A percentile compares a stretch with the other conserved stretches of the same genome.
Evolutionary conservation across 768 basidiomycete species (phyloP).

Genomic region (Dendrothele bispora): DNA sequence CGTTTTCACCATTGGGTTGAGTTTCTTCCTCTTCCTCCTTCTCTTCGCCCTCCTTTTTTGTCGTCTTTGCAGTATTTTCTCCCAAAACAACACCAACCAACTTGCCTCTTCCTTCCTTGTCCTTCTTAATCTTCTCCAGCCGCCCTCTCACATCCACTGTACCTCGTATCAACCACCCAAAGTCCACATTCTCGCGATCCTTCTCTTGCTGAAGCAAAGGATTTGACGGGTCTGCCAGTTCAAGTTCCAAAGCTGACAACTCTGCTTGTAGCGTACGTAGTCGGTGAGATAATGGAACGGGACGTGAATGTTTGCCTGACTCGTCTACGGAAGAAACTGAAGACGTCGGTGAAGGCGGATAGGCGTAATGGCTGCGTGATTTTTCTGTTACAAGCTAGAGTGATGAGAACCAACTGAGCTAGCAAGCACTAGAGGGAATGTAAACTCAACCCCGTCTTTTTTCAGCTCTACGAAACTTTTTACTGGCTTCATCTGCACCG

Average conservation of each 20-base stretch:
- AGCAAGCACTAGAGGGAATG: neutral
- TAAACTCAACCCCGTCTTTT: slow-evolving; percentile 47
- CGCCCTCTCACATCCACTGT: slow-evolving; percentile 73
- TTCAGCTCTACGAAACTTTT: slow-evolving; percentile 72
- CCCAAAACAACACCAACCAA: slow-evolving; percentile 60
- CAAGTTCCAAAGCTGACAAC: slow-evolving; percentile 74
- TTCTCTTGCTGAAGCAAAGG: slow-evolving; percentile 60
- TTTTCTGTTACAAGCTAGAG: slow-evolving; percentile 36
- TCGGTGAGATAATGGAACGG: slow-evolving; percentile 55
- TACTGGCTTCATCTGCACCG: slow-evolving; percentile 64
- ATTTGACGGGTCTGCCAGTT: slow-evolving; percentile 81
- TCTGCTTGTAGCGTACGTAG: slow-evolving; percentile 74
- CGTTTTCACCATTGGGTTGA: slow-evolving; percentile 9
- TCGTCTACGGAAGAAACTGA: slow-evolving; percentile 38
- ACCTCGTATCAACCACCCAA: slow-evolving; percentile 74
- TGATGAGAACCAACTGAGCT: slow-evolving; percentile 2
- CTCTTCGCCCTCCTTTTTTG: slow-evolving; percentile 19
- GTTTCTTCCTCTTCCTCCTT: slow-evolving; percentile 9
- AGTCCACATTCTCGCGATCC: slow-evolving; percentile 62
- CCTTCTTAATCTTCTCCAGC: slow-evolving; percentile 64
- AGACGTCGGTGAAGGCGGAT: slow-evolving; percentile 66
- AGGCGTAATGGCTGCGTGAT: slow-evolving; percentile 60
- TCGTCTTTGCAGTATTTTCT: slow-evolving; percentile 20
- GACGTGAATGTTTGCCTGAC: slow-evolving; percentile 29
- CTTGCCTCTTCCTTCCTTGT: slow-evolving; percentile 63